Conservation (phyloP, 2,329 filamentous ascomycete genomes). For the Ophiocordyceps australis region DNA sequence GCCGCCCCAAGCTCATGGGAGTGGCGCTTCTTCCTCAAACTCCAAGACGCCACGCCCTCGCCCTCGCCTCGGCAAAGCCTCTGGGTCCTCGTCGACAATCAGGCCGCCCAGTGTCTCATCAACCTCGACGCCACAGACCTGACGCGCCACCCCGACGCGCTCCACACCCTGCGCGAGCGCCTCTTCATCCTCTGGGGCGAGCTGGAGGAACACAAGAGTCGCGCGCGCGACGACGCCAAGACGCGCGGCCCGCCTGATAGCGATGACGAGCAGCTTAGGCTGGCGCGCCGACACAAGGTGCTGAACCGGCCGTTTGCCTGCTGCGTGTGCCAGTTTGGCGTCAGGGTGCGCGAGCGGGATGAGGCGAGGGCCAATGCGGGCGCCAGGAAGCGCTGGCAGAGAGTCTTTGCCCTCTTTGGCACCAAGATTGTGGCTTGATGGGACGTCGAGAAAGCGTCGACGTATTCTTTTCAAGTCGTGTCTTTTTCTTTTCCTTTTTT, state of each 20-base stretch:
- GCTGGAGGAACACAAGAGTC: slow-evolving; percentile 49
- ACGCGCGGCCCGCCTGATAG: slow-evolving; percentile 15
- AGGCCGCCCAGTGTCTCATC: slow-evolving; percentile 27
- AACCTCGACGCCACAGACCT: slow-evolving; percentile 35
- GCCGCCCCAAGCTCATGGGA: slow-evolving; percentile 36
- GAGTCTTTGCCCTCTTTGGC: slow-evolving; percentile 45
- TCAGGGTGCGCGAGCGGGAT: slow-evolving; percentile 24
- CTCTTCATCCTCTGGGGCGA: slow-evolving; percentile 76
- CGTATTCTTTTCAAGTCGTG: no score
- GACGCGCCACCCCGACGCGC: slow-evolving; percentile 23
- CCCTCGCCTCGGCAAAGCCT: slow-evolving; percentile 25
- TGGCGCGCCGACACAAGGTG: no score
- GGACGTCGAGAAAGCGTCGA: slow-evolving; percentile 1
- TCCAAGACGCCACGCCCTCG: slow-evolving; percentile 45
- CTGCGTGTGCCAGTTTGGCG: slow-evolving; percentile 54
- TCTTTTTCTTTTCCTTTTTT: no score
- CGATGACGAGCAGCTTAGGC: slow-evolving; percentile 44
- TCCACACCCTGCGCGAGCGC: slow-evolving; percentile 44
- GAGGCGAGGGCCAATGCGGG: slow-evolving; percentile 24
- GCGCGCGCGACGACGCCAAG: slow-evolving; percentile 10
- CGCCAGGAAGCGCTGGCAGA: slow-evolving; percentile 34
- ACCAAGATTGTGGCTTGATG: slow-evolving; percentile 29
- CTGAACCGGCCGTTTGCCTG: slow-evolving; percentile 47
- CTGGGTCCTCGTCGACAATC: slow-evolving; percentile 51
- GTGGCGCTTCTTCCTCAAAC: slow-evolving; percentile 66